Percentiles rank a stretch among this genome's conserved stretches.
phyloP scores from a whole-genome alignment of 192 early-diverging fungal genomes.

The Rhizoclosmatium globosum region DNA sequence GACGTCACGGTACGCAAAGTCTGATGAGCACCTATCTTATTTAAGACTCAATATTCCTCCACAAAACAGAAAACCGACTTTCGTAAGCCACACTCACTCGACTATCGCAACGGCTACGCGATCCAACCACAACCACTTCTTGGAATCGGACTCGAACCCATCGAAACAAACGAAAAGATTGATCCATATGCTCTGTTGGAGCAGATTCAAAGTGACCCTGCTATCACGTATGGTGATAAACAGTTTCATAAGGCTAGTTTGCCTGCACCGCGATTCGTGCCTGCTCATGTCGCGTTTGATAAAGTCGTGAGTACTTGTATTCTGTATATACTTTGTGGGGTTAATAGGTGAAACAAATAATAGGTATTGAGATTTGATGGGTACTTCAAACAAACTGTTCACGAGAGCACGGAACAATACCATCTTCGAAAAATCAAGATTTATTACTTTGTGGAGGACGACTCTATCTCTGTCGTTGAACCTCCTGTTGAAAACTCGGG shows the following conservation, averaged over 20 bases:
- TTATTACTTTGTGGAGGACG: conserved; percentile 69
- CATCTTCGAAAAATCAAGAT: conserved; percentile 66
- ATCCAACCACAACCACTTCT: conserved; percentile 47
- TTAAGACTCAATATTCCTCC: neutral
- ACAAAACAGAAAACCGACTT: conserved; percentile 59
- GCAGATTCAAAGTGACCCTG: conserved; percentile 44
- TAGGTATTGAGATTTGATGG: conserved; percentile 68
- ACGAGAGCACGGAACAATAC: conserved; percentile 68
- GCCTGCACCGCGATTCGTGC: conserved; percentile 51
- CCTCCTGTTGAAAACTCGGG: conserved; percentile 69
- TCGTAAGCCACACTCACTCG: conserved; percentile 61
- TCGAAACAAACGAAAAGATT: conserved; percentile 19
- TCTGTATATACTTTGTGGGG: too few species aligned
- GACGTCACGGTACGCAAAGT: conserved; percentile 53
- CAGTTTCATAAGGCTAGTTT: conserved; percentile 28
- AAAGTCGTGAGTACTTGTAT: conserved; percentile 72
- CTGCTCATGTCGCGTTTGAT: conserved; percentile 68
- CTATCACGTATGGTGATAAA: conserved; percentile 59
- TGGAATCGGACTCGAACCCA: conserved; percentile 49
- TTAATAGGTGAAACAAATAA: neutral
- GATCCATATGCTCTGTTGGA: conserved; percentile 50
- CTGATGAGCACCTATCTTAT: neutral
- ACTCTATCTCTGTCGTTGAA: conserved; percentile 71
- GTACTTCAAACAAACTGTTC: conserved; percentile 72
- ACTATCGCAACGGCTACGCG: conserved; percentile 65